These are phyloP conservation scores for Vigna mungo DNA, from an alignment of 306 rosid species.

Conservation along the genomic window DNA sequence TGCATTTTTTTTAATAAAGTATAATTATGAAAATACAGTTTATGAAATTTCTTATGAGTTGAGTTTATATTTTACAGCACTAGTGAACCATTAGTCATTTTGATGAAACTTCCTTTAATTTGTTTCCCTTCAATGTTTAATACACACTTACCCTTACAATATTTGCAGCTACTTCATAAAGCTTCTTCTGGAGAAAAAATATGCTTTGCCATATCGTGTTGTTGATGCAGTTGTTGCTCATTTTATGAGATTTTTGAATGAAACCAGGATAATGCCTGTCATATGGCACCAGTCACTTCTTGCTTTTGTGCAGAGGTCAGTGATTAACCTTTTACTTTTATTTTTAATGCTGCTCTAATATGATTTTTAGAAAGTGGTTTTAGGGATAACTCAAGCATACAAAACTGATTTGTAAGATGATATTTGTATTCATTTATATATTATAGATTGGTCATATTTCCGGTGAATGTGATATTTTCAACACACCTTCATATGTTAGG, in stretches of 20 bases:
- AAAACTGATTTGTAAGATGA: no score
- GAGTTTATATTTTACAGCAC: not conserved
- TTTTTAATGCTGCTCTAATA: not conserved
- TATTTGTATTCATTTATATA: no score
- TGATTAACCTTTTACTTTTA: constrained; percentile 28
- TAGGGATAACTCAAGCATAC: no score
- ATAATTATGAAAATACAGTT: not conserved
- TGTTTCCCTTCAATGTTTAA: not conserved
- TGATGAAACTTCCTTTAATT: not conserved
- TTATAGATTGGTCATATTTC: no score
- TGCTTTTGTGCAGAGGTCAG: constrained; percentile 90
- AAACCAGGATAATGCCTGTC: constrained; percentile 83
- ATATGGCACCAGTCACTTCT: constrained; percentile 99
- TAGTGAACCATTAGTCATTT: not conserved
- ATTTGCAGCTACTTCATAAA: constrained; percentile 88
- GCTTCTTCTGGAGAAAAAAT: constrained; percentile 93
- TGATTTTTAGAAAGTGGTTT: no score
- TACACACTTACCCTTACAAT: constrained; percentile 38
- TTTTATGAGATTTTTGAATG: constrained; percentile 79
- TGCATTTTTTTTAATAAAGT: not conserved
- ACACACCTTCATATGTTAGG: no score
- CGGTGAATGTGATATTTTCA: no score
- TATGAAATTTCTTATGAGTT: constrained; percentile 12
- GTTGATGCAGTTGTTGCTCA: constrained; percentile 82
- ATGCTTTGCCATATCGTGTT: constrained; percentile 88